A percentile compares a stretch with the other conserved stretches of the same genome.
Evolutionary conservation across 768 basidiomycete species (phyloP).

Genomic region (Phylloporus arenicola): DNA sequence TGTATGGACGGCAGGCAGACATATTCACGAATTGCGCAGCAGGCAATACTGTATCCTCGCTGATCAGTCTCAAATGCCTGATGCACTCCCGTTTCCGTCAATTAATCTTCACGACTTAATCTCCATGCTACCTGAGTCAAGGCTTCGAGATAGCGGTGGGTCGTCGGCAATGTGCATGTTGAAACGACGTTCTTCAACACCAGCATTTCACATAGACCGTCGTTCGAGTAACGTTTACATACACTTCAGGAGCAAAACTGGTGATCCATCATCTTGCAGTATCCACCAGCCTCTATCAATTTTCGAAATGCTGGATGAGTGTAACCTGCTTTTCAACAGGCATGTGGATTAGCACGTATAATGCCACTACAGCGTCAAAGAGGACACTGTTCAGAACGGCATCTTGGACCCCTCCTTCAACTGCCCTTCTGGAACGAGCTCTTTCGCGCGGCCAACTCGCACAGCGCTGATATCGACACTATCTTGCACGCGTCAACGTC

Average conservation of each 20-base stretch:
- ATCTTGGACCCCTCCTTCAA: not conserved
- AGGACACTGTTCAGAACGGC: not conserved
- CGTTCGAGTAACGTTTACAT: conserved; percentile 7
- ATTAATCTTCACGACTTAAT: conserved; percentile 16
- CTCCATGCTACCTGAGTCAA: conserved; percentile 9
- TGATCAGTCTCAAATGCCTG: conserved; percentile 6
- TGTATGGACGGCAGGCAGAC: conserved; percentile 17
- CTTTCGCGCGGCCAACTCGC: conserved; percentile 6
- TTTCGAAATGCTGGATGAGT: conserved; percentile 12
- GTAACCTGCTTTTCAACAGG: conserved; percentile 6
- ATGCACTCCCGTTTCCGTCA: conserved; percentile 8
- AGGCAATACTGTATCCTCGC: conserved; percentile 15
- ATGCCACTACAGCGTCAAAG: conserved; percentile 2
- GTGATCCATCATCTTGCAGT: conserved; percentile 7
- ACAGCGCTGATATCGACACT: conserved; percentile 4
- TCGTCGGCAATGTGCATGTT: not conserved
- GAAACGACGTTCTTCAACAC: not conserved
- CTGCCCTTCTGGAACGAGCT: conserved; percentile 1
- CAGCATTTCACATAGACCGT: not conserved
- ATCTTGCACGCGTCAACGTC: conserved; percentile 2
- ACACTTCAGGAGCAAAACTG: conserved; percentile 5
- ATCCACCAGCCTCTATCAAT: conserved; percentile 11
- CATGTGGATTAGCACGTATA: conserved; percentile 6
- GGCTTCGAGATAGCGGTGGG: not conserved
- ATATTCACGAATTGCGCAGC: conserved; percentile 17